Percentiles rank a stretch among this genome's conserved stretches.
These are phyloP conservation scores for Ogataea trehaloabstinens DNA, from an alignment of 805 yeast species.

Conservation along the genomic window DNA sequence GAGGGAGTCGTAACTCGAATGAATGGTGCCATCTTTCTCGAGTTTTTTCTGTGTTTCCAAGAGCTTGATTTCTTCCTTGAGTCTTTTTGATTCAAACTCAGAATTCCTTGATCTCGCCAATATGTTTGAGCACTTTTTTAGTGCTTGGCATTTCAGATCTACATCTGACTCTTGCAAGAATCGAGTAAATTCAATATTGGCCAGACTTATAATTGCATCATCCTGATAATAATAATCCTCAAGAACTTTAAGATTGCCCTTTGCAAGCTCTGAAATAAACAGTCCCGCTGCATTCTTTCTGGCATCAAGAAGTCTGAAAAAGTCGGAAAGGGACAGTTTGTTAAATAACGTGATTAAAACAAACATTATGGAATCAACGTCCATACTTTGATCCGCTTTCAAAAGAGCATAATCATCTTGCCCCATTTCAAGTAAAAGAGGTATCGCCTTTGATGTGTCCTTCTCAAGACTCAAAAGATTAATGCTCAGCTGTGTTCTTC, in stretches of 20 bases:
- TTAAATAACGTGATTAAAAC: constrained; percentile 55
- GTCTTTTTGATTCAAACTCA: constrained; percentile 36
- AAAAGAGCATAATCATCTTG: constrained; percentile 67
- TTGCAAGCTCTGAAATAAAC: constrained; percentile 35
- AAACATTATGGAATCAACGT: constrained; percentile 57
- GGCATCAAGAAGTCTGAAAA: constrained; percentile 62
- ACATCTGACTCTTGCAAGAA: constrained; percentile 20
- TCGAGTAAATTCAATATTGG: constrained; percentile 37
- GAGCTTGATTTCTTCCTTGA: constrained; percentile 46
- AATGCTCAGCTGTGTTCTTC: constrained; percentile 67
- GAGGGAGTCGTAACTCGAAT: constrained; percentile 30
- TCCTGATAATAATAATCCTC: constrained; percentile 63
- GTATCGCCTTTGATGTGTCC: constrained; percentile 55
- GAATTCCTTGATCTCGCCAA: constrained; percentile 32
- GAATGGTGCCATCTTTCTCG: not conserved
- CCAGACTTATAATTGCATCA: constrained; percentile 51
- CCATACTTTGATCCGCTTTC: constrained; percentile 61
- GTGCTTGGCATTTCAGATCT: constrained; percentile 21
- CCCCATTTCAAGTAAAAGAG: constrained; percentile 65
- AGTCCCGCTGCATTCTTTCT: constrained; percentile 40
- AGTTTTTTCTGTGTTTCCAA: constrained; percentile 44
- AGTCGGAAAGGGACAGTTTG: constrained; percentile 59
- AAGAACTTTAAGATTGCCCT: constrained; percentile 37
- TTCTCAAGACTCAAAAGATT: constrained; percentile 70
- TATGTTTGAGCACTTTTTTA: constrained; percentile 28